Base-by-base conservation (phyloP, 495 filamentous ascomycete species). In the Apodospora peruviana region DNA sequence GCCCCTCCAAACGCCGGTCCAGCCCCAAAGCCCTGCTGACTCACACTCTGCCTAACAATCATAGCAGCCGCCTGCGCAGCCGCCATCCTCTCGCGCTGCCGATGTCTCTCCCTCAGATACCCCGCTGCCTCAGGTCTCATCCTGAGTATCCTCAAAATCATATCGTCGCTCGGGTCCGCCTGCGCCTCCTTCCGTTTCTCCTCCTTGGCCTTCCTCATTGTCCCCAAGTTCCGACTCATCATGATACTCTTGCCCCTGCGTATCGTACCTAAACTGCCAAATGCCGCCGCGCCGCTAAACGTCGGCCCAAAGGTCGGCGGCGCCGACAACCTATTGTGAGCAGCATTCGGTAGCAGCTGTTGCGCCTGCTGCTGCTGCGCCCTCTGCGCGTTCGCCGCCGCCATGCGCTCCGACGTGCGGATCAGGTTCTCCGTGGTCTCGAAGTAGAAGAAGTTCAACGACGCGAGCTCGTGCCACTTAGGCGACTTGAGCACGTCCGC, bases 381-480 rank as follows among this genome's bases (percentile, higher is more conserved):
- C 21, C 90, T 83, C 27, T 84, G 78, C n/a, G 85, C 85, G 8
- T 85, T 90, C 24, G 88, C 90, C 1, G 88, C 85, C 12, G 91
- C 93, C 87, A 99, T 99, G 41, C 87, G 80, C 68, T 97, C 94
- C 3, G 87, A 94, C 5, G 85, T 93, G 27, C 91, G 86, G 50
- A 96, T 90, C 5, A 99, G 80, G 56, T 86, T 88, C 47, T 94
- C 90, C 12, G 94, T 95, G 17, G 81, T 76, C 59, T 97, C 91
- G 64, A 91, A 91, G 72, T 99, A 97, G 78, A 97, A 97, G 77
- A 96, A 99, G 73, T 95, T 93, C 43, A 99, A 77, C 47, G 84
- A 87, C 57, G 90, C 87, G 48, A 99, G 84, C 60, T 99, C 94
- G 71, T 96, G 91, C 72, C 95, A 97, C 79, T 99, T 99, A 55